Base-by-base conservation (phyloP, 352 stramenopile species). In the Discostella stelligera region DNA sequence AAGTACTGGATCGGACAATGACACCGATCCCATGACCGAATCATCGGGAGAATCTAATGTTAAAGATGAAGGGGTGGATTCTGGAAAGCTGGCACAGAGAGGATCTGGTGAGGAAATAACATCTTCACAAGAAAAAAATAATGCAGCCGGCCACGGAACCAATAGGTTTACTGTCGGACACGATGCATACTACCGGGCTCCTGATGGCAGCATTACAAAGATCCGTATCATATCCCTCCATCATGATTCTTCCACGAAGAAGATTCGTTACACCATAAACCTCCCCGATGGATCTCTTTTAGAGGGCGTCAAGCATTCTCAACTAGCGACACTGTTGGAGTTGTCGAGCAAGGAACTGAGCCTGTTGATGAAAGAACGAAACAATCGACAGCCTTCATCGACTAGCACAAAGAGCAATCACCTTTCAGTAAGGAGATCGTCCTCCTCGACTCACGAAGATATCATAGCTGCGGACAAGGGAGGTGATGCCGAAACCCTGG, bases 311-410 rank as follows among this genome's bases (percentile, higher is more conserved):
- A 44, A 50, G 3, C 20, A 27, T 7, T 41, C 39, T 11, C 30
- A 63, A n/a, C 49, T 82, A 16, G 49, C 27, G 20, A 71, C 61
- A 5, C 30, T 82, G 48, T 75, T 82, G 52, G 62, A 82, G 64
- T 70, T 82, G 16, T 67, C 62, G 3, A 68, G 32, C 9, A 52
- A 75, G 18, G 74, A 82, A 37, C 62, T 82, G 64, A 65, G 52
- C n/a, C 5, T 25, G 32, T 25, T 82, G 5, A 82, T 82, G 74
- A 82, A 82, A 18, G 74, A 78, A 56, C 63, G 69, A 48, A 82
- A 82, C 65, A 58, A 74, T 21, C 1, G 32, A 13, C 25, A 63
- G 54, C 27, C 16, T 10, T 32, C 50, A 9, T 55, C 48, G 9
- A 55, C 48, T 10, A 16, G 20, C 48, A 10, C 48, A 21, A 25